Evolutionary conservation across 495 filamentous ascomycete species (phyloP).

Genomic region (Niebla homalea): DNA sequence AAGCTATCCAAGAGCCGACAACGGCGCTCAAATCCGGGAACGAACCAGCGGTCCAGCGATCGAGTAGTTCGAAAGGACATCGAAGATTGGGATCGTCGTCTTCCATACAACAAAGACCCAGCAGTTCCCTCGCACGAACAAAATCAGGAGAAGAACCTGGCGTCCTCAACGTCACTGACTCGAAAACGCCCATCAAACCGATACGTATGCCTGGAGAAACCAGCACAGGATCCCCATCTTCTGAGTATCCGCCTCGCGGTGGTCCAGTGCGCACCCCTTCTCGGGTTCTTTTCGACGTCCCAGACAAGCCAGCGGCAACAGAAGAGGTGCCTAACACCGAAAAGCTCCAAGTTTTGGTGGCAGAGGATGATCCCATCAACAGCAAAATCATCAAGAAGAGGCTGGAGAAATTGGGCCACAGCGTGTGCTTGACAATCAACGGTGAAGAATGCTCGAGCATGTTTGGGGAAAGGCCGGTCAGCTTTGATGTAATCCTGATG

Average conservation of each 20-base stretch:
- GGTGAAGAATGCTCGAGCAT: slow-evolving; percentile 72
- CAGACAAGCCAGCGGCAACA: slow-evolving; percentile 4
- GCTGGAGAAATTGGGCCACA: slow-evolving; percentile 66
- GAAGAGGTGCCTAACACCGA: slow-evolving; percentile 19
- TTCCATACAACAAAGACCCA: background rate
- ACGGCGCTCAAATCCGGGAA: slow-evolving; percentile 23
- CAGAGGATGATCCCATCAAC: slow-evolving; percentile 90
- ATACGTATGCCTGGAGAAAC: slow-evolving; percentile 19
- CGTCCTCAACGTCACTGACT: slow-evolving; percentile 16
- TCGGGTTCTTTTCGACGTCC: slow-evolving; percentile 15
- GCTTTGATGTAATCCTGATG: slow-evolving; percentile 85
- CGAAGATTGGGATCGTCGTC: slow-evolving; percentile 2
- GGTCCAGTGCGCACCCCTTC: slow-evolving; percentile 7
- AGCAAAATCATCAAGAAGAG: slow-evolving; percentile 77
- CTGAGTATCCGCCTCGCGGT: background rate
- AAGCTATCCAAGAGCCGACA: slow-evolving; percentile 55
- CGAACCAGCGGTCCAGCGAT: background rate
- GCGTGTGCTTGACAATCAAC: slow-evolving; percentile 61
- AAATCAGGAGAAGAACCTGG: slow-evolving; percentile 15
- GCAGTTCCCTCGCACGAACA: background rate
- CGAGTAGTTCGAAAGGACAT: background rate
- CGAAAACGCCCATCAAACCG: slow-evolving; percentile 16
- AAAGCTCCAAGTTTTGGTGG: slow-evolving; percentile 56
- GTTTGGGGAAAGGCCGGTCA: slow-evolving; percentile 43
- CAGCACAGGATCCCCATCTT: slow-evolving; percentile 3